A percentile compares a stretch with the other conserved stretches of the same genome.
phyloP scores from a whole-genome alignment of 139 green algal species.

The Picochlorum sp. region DNA sequence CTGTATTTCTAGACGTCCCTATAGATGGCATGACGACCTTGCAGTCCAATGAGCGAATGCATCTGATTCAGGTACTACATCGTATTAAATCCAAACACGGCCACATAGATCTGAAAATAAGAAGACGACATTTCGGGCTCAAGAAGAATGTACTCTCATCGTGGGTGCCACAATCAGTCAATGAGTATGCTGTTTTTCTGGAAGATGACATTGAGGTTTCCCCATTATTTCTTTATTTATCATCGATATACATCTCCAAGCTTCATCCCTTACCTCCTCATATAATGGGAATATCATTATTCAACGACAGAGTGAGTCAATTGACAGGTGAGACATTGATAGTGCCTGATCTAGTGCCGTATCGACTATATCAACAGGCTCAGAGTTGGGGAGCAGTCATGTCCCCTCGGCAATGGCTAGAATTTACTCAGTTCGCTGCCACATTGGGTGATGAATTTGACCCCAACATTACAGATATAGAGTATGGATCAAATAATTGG shows the following conservation, averaged over 20 bases:
- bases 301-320: neutral
- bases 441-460: neutral
- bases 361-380: neutral
- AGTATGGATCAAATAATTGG: neutral
- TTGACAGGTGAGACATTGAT: neutral
- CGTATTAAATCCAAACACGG: neutral
- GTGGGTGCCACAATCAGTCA: neutral
- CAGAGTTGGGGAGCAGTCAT: neutral
- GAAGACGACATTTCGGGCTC: neutral
- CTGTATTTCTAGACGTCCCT: no score
- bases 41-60: no score
- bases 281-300: neutral
- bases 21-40: no score
- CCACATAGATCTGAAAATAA: neutral
- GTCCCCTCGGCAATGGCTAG: neutral
- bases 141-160: neutral
- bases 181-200: neutral
- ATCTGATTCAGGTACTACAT: no score
- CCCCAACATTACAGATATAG: neutral
- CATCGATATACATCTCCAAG: neutral
- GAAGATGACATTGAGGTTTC: neutral
- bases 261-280: neutral
- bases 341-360: neutral
- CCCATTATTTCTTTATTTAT: neutral
- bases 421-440: neutral